These are phyloP conservation scores for Pachyrhizus erosus DNA, from an alignment of 306 rosid genomes.

Conservation along the genomic window DNA sequence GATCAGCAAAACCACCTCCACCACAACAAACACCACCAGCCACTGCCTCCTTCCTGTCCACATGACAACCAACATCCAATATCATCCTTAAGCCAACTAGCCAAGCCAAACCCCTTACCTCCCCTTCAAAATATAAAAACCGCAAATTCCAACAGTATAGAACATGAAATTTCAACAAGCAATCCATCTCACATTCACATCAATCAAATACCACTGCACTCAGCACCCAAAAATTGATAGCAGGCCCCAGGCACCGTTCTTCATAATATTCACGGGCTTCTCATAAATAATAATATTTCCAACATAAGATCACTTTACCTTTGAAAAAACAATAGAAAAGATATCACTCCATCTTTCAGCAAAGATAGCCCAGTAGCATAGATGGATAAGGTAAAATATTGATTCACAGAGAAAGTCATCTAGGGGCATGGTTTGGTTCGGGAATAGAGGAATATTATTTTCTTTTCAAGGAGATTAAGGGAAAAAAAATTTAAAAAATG, in stretches of 20 bases:
- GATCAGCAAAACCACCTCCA: slow-evolving; percentile 68
- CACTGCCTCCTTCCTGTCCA: slow-evolving; percentile 96
- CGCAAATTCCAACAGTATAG: slow-evolving; percentile 67
- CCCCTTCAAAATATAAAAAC: slow-evolving; percentile 76
- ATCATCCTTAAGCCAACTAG: slow-evolving; percentile 69
- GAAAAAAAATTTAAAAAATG: background rate
- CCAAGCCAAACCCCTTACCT: slow-evolving; percentile 78
- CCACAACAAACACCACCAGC: slow-evolving; percentile 75
- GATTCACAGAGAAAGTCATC: background rate
- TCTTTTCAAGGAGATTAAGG: background rate
- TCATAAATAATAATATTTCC: slow-evolving; percentile 44
- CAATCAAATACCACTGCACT: slow-evolving; percentile 58
- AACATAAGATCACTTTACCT: slow-evolving; percentile 44
- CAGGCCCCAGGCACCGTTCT: slow-evolving; percentile 59
- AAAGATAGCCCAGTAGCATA: slow-evolving; percentile 33
- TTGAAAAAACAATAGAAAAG: slow-evolving; percentile 13
- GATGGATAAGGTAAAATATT: slow-evolving; percentile 3
- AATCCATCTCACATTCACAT: slow-evolving; percentile 68
- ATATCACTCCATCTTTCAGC: slow-evolving; percentile 38
- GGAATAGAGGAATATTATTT: background rate
- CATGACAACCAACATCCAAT: slow-evolving; percentile 92
- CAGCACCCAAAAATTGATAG: slow-evolving; percentile 56
- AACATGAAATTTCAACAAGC: slow-evolving; percentile 63
- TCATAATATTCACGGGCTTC: slow-evolving; percentile 49
- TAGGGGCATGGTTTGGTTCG: slow-evolving; percentile 7